Evolutionary conservation across 2,329 filamentous ascomycete species (phyloP).

Genomic region (Penicillium sp.): DNA sequence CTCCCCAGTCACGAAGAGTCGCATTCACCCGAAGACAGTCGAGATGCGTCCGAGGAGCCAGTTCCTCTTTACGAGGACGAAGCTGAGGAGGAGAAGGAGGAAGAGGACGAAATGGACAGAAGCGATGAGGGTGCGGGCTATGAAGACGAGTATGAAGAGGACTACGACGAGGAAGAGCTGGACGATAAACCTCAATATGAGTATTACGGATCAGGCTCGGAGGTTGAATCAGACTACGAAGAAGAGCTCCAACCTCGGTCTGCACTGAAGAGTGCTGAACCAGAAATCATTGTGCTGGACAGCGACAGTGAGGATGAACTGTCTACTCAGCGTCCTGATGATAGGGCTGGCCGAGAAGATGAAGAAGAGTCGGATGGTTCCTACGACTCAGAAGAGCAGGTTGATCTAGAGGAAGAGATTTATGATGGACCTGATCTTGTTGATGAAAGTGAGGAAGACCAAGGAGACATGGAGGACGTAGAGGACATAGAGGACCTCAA

Average conservation of each 20-base stretch:
- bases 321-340: conserved; percentile 1
- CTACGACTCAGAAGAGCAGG: conserved; percentile 5
- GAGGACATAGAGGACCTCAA: background rate
- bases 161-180: conserved; percentile 23
- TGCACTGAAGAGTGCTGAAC: conserved; percentile 24
- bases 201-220: conserved; percentile 28
- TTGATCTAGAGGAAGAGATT: background rate
- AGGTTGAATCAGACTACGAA: conserved; percentile 23
- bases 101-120: conserved; percentile 10
- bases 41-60: background rate
- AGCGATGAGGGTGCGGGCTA: too few species aligned
- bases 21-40: background rate
- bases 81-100: conserved; percentile 15
- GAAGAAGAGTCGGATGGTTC: conserved; percentile 11
- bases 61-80: conserved; percentile 10
- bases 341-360: background rate
- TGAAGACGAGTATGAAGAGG: conserved; percentile 22
- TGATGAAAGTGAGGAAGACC: conserved; percentile 3
- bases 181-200: conserved; percentile 24
- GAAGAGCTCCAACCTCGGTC: conserved; percentile 10
- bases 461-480: background rate
- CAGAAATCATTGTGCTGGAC: conserved; percentile 48
- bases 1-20: conserved; percentile 7
- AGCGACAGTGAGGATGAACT: conserved; percentile 49
- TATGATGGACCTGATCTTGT: background rate